Conservation (phyloP, 176 grass and related monocot species). For the Aegilops tauschii region DNA sequence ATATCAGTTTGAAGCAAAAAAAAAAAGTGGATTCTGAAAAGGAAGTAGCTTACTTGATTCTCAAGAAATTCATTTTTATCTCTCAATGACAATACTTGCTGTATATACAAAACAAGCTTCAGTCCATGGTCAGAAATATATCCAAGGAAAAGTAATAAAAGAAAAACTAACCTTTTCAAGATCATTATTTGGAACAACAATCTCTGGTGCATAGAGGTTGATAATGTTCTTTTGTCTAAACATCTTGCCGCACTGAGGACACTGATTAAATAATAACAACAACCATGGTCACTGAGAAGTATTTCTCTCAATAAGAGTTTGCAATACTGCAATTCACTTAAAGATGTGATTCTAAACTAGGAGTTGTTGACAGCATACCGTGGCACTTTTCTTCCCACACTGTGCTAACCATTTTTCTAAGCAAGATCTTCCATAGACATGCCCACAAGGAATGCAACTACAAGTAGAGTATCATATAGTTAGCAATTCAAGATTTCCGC, state of each 20-base stretch:
- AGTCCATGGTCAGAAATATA: slow-evolving; percentile 27
- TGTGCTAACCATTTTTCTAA: slow-evolving; percentile 75
- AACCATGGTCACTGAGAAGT: slow-evolving; percentile 1
- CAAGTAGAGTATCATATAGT: slow-evolving; percentile 16
- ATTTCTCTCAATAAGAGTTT: background rate
- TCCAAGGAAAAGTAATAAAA: background rate
- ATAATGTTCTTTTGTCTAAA: slow-evolving; percentile 67
- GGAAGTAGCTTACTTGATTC: slow-evolving; percentile 55
- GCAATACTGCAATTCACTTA: background rate
- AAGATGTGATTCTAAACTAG: slow-evolving; percentile 21
- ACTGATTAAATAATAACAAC: slow-evolving; percentile 47
- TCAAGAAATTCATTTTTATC: slow-evolving; percentile 66
- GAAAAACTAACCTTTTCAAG: slow-evolving; percentile 69
- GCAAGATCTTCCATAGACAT: slow-evolving; percentile 93
- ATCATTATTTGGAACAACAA: slow-evolving; percentile 83
- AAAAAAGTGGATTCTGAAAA: background rate
- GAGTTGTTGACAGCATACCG: slow-evolving; percentile 48
- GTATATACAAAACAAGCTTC: slow-evolving; percentile 43
- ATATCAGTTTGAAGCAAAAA: background rate
- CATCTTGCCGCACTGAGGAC: slow-evolving; percentile 74
- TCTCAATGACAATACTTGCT: slow-evolving; percentile 78
- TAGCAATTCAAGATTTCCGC: slow-evolving; percentile 20
- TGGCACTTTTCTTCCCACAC: slow-evolving; percentile 60
- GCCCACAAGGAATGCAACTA: slow-evolving; percentile 97
- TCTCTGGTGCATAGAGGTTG: slow-evolving; percentile 80